Conservation (phyloP, 768 basidiomycete species). For the Megacollybia marginata region DNA sequence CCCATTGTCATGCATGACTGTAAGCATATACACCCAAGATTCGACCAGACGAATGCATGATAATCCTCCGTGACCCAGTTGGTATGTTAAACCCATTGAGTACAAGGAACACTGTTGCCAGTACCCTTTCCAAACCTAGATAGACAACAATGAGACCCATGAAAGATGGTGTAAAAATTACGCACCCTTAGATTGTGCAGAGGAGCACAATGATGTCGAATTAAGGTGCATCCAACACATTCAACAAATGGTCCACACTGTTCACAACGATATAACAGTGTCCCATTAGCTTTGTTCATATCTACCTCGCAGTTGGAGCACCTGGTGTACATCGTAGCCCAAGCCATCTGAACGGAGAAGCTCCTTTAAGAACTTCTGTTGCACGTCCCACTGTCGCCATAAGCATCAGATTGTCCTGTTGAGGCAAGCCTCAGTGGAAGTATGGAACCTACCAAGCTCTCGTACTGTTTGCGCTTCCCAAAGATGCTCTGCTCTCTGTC, state of each 20-base stretch:
- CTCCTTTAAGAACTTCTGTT: background rate
- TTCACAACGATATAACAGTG: background rate
- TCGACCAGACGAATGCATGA: background rate
- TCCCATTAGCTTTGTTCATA: too few species aligned
- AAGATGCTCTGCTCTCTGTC: too few species aligned
- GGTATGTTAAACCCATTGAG: background rate
- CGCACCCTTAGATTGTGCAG: constrained; percentile 1
- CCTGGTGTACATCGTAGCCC: background rate
- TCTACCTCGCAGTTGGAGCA: background rate
- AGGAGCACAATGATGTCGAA: background rate
- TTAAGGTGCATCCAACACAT: background rate
- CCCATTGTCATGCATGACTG: background rate
- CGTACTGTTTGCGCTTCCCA: background rate
- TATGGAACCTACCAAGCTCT: background rate
- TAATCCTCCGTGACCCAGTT: constrained; percentile 4
- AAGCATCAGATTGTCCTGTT: background rate
- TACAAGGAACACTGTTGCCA: background rate
- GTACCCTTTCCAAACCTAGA: constrained; percentile 3
- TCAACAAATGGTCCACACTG: background rate
- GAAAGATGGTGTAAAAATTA: background rate
- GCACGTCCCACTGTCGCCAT: background rate
- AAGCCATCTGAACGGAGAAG: background rate
- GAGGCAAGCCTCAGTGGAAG: background rate
- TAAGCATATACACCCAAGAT: background rate
- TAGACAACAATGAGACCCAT: background rate